Evolutionary conservation across 2,329 filamentous ascomycete species (phyloP).

Genomic region (Phialocephala sp.): DNA sequence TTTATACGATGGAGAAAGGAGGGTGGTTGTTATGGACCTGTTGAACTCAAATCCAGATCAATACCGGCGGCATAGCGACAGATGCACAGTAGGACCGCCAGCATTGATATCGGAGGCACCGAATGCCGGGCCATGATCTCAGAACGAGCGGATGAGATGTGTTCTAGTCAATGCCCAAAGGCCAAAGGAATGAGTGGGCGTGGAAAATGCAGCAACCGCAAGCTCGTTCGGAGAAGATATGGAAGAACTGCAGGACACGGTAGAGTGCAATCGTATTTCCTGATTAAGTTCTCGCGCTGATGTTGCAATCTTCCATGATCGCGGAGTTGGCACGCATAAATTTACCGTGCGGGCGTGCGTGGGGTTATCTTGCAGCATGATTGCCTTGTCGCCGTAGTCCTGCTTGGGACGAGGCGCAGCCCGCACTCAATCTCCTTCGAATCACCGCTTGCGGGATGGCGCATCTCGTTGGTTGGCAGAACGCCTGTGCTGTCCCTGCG

Average conservation of each 20-base stretch:
- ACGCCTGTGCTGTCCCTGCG: neutral
- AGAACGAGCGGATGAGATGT: neutral
- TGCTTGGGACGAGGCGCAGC: neutral
- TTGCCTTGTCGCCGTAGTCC: neutral
- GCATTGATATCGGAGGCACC: neutral
- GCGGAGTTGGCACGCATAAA: neutral
- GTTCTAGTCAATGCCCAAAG: neutral
- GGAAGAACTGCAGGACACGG: no score
- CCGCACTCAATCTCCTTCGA: neutral
- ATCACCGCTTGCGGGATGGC: neutral
- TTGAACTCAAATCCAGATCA: constrained; percentile 17
- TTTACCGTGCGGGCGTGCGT: neutral
- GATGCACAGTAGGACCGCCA: constrained; percentile 7
- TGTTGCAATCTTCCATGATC: neutral
- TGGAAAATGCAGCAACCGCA: neutral
- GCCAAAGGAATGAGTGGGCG: neutral
- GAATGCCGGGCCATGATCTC: constrained; percentile 2
- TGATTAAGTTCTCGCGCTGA: neutral
- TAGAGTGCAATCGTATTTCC: neutral
- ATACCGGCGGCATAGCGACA: constrained; percentile 6
- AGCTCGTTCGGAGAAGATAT: no score
- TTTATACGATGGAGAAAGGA: neutral
- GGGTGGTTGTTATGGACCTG: neutral
- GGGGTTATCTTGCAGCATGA: neutral
- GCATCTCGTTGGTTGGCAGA: neutral